These are phyloP conservation scores for Venturia aucupariae DNA, from an alignment of 2,329 filamentous ascomycete species.

Conservation along the genomic window DNA sequence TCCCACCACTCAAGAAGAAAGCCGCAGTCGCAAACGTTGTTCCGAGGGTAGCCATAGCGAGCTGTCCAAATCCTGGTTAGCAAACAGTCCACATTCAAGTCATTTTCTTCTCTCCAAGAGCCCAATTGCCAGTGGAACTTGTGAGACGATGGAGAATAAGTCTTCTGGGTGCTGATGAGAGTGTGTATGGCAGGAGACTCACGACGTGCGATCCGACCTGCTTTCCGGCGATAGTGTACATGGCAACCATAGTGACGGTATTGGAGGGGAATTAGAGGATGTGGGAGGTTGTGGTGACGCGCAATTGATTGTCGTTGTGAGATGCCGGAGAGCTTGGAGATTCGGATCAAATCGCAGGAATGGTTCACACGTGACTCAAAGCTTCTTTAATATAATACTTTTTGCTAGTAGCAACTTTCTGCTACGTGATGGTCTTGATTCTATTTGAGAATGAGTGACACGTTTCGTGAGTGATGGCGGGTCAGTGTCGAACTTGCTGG, in stretches of 20 bases:
- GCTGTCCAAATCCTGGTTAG: slow-evolving; percentile 33
- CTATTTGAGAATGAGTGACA: no score
- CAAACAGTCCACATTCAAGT: neutral
- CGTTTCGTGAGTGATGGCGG: no score
- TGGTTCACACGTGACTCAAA: neutral
- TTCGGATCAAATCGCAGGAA: no score
- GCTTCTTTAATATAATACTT: no score
- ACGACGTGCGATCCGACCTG: slow-evolving; percentile 47
- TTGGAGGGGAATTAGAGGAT: slow-evolving; percentile 17
- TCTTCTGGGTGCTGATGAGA: neutral
- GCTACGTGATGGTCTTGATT: no score
- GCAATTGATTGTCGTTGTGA: slow-evolving; percentile 6
- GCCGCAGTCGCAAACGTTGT: slow-evolving; percentile 37
- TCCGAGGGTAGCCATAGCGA: slow-evolving; percentile 50
- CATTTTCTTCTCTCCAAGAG: neutral
- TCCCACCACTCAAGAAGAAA: slow-evolving; percentile 36
- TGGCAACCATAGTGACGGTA: slow-evolving; percentile 39
- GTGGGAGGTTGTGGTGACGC: slow-evolving; percentile 19
- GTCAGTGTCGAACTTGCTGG: no score
- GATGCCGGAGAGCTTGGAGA: neutral
- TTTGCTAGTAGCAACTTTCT: no score
- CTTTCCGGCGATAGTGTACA: slow-evolving; percentile 42
- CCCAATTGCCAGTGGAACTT: neutral
- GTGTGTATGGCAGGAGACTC: slow-evolving; percentile 23
- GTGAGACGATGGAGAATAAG: neutral